A percentile compares a stretch with the other conserved stretches of the same genome.
phyloP scores from a whole-genome alignment of 2,329 filamentous ascomycete species.

The Aspergillus cejpii region DNA sequence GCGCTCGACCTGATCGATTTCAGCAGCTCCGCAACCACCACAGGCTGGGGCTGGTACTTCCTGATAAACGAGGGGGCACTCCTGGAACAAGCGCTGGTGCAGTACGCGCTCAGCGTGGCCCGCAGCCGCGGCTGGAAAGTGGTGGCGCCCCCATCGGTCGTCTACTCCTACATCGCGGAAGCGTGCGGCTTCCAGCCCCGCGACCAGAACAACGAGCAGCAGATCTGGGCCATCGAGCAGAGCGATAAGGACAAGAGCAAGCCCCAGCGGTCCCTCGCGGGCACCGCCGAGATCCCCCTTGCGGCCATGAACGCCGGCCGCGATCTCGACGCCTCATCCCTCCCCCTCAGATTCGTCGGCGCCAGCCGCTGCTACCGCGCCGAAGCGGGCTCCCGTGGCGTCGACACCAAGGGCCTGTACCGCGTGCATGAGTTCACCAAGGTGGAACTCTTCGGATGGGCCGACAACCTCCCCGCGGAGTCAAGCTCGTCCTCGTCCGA shows the following conservation, averaged over 20 bases:
- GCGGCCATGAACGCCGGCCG: constrained; percentile 80
- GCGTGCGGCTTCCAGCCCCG: constrained; percentile 93
- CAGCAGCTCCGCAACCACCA: constrained; percentile 67
- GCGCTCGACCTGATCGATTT: constrained; percentile 91
- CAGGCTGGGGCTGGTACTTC: constrained; percentile 98
- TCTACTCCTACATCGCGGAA: constrained; percentile 83
- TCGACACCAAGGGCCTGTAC: constrained; percentile 89
- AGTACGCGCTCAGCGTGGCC: constrained; percentile 72
- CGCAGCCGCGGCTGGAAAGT: constrained; percentile 68
- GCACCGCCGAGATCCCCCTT: constrained; percentile 89
- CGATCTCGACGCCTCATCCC: constrained; percentile 55
- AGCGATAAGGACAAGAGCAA: constrained; percentile 56
- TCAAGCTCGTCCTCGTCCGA: constrained; percentile 25
- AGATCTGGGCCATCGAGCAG: constrained; percentile 76
- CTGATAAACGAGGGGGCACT: constrained; percentile 84
- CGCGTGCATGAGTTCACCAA: constrained; percentile 98
- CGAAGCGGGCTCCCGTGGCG: constrained; percentile 83
- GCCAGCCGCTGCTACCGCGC: constrained; percentile 91
- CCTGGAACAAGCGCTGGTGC: constrained; percentile 87
- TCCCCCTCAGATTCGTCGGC: constrained; percentile 75
- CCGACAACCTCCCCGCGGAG: constrained; percentile 48
- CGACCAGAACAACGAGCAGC: constrained; percentile 83
- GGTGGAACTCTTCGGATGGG: constrained; percentile 96
- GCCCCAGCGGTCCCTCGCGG: constrained; percentile 69
- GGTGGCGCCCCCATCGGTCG: constrained; percentile 78